These are phyloP conservation scores for Aspergillus bombycis DNA, from an alignment of 2,329 filamentous ascomycete species.

Conservation along the genomic window DNA sequence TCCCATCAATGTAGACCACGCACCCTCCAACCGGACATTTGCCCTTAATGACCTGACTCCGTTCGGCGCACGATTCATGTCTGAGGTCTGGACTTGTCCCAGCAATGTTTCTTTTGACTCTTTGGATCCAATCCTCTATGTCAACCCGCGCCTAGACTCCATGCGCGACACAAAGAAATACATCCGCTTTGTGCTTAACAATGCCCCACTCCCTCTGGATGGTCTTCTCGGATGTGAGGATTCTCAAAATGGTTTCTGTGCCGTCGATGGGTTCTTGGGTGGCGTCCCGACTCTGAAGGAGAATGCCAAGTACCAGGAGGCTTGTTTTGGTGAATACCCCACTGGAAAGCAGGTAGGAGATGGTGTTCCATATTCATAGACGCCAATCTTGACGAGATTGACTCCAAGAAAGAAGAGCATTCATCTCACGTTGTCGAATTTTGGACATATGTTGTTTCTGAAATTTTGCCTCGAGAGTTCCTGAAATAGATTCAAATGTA, in stretches of 20 bases:
- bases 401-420: neutral
- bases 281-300: slow-evolving; percentile 28
- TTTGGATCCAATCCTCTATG: slow-evolving; percentile 44
- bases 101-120: slow-evolving; percentile 27
- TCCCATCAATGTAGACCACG: slow-evolving; percentile 34
- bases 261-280: slow-evolving; percentile 28
- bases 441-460: neutral
- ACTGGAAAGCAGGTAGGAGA: slow-evolving; percentile 30
- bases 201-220: slow-evolving; percentile 30
- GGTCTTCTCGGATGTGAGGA: slow-evolving; percentile 31
- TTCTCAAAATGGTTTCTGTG: slow-evolving; percentile 34
- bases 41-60: slow-evolving; percentile 56
- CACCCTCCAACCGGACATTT: slow-evolving; percentile 55
- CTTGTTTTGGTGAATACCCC: slow-evolving; percentile 34
- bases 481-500: neutral
- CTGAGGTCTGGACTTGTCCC: slow-evolving; percentile 59
- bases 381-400: neutral
- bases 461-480: neutral
- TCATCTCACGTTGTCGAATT: neutral
- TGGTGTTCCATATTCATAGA: slow-evolving; percentile 18
- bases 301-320: slow-evolving; percentile 32
- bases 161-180: slow-evolving; percentile 23
- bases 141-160: slow-evolving; percentile 28
- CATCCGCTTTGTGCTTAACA: slow-evolving; percentile 36
- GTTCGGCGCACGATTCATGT: slow-evolving; percentile 58